phyloP scores from a whole-genome alignment of 345 rosid genomes.

The Xanthoceras sorbifolium region DNA sequence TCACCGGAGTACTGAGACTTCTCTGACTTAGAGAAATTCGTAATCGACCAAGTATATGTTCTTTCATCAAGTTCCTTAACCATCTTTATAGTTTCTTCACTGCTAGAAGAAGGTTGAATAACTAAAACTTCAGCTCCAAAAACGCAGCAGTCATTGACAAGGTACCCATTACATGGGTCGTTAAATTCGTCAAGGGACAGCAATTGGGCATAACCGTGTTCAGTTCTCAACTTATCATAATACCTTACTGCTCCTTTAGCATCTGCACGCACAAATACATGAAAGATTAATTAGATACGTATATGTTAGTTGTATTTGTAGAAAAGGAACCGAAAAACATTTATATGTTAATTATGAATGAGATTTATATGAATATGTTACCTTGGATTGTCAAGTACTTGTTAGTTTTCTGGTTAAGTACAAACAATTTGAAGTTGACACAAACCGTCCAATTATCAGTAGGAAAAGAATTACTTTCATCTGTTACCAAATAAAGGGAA shows the following conservation, averaged over 20 bases:
- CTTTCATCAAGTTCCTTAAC: constrained; percentile 27
- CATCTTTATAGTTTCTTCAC: constrained; percentile 29
- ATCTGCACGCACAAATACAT: constrained; percentile 14
- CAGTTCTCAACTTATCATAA: constrained; percentile 21
- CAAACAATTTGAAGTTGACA: constrained; percentile 34
- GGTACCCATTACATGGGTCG: constrained; percentile 29
- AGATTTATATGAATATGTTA: not conserved
- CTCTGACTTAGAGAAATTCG: constrained; percentile 29
- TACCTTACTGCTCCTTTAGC: constrained; percentile 26
- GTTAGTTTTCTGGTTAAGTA: constrained; percentile 17
- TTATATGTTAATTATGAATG: not conserved
- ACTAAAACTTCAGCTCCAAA: constrained; percentile 46
- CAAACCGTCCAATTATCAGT: constrained; percentile 30
- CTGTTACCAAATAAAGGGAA: not conserved
- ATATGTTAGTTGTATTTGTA: no score
- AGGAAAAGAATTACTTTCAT: constrained; percentile 21
- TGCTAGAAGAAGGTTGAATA: constrained; percentile 3
- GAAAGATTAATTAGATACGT: not conserved
- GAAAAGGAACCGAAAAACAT: not conserved
- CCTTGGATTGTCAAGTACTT: constrained; percentile 39
- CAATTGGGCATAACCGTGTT: constrained; percentile 36
- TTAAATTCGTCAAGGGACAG: constrained; percentile 27
- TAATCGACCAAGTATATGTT: constrained; percentile 33
- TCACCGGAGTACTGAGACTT: constrained; percentile 22
- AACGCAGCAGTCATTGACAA: constrained; percentile 22